Base-by-base conservation (phyloP, 176 grass and related monocot species). In the Oropetium thomaeum region DNA sequence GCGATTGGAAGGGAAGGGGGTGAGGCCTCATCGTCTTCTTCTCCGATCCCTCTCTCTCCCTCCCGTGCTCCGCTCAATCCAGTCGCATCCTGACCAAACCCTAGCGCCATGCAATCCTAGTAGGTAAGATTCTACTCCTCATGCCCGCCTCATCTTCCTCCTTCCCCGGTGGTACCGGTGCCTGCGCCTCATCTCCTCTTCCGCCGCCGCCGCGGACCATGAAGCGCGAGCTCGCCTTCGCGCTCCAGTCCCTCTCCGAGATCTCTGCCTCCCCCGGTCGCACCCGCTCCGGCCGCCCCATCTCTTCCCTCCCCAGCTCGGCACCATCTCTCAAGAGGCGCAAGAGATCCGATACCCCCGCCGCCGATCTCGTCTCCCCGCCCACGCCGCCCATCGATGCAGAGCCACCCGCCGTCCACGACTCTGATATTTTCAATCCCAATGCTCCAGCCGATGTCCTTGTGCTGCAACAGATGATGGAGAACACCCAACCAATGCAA, bases 221-320 rank as follows among this genome's bases (percentile, higher is more conserved):
- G 77, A 89, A 85, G 82, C 87, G 87, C 12, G 87, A 89, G 82
- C 82, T 89, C 51, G 77, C 87, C 65, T 89, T 89, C 66, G 87
- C 87, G 26, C 82, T 89, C 33, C 77, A 71, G 48, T 80, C 77
- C 12, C 66, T 85, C 33, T 80, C 82, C 65, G 65, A 70, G 55
- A 81, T 80, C 77, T 26, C 71, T 22, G 72, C 82, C 27, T 77
- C 82, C 31, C 64, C 78, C 2, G 87, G 87, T 33, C 82, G 87
- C 59, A 89, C 87, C 72, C 87, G 87, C 77, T 89, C 87, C 33
- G 82, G 82, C 20, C 82, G 77, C 34, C 54, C 66, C 41, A 45
- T 81, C 58, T 22, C 74, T 48, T 62, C 57, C 75, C 48, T 45
- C 44, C 47, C 68, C 16, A 69, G 44, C 8, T 38, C 48, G 17